Evolutionary conservation across 495 filamentous ascomycete genomes (phyloP).

Genomic region (Penicillium tannophilum): DNA sequence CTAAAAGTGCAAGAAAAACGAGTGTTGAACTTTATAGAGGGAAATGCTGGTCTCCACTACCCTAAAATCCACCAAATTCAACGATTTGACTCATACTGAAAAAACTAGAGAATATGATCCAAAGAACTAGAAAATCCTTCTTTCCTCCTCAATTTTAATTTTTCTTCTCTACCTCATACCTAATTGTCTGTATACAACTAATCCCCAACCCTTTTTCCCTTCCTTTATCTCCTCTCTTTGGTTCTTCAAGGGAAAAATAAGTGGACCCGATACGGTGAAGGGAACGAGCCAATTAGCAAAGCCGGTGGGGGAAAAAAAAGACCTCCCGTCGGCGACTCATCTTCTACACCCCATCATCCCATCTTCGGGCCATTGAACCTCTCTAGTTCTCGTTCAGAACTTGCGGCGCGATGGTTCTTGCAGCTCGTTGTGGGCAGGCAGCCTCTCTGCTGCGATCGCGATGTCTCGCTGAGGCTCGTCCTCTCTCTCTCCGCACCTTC

Average conservation of each 20-base stretch:
- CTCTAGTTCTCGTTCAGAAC: conserved; percentile 13
- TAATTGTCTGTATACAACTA: not conserved
- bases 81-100: conserved; percentile 25
- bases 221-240: conserved; percentile 5
- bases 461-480: conserved; percentile 45
- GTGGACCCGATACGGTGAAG: conserved; percentile 35
- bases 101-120: conserved; percentile 4
- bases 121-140: not conserved
- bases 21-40: not conserved
- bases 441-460: conserved; percentile 49
- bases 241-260: conserved; percentile 16
- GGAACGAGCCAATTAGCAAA: conserved; percentile 29
- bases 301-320: conserved; percentile 31
- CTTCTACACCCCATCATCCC: conserved; percentile 21
- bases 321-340: conserved; percentile 28
- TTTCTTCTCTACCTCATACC: conserved; percentile 12
- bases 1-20: not conserved
- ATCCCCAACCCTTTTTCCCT: not conserved
- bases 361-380: conserved; percentile 31
- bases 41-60: conserved; percentile 3
- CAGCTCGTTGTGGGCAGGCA: conserved; percentile 54
- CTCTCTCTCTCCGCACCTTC: conserved; percentile 45
- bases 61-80: conserved; percentile 11
- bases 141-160: not conserved
- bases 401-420: conserved; percentile 51